Conservation (phyloP, 805 yeast genomes). For the Metschnikowia rubicola region DNA sequence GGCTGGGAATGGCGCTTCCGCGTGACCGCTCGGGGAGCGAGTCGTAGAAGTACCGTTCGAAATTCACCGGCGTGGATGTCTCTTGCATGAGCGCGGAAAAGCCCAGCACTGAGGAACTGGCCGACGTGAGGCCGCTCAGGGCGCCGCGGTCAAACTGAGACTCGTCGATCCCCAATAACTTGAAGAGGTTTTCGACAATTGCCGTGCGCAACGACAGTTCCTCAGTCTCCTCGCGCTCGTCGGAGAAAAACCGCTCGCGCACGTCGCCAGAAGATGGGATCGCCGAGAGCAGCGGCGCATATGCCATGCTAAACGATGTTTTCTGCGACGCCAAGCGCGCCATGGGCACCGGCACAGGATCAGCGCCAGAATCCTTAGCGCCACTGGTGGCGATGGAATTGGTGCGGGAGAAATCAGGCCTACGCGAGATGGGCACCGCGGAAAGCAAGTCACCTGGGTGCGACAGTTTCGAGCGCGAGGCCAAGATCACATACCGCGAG, state of each 20-base stretch:
- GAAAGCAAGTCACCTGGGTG: constrained; percentile 87
- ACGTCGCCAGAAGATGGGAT: constrained; percentile 3
- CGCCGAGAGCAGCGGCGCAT: not conserved
- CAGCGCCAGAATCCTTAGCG: not conserved
- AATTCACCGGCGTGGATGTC: constrained; percentile 5
- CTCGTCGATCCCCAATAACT: constrained; percentile 57
- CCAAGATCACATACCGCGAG: constrained; percentile 43
- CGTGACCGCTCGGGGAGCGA: constrained; percentile 17
- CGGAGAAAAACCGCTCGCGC: constrained; percentile 40
- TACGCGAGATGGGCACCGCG: constrained; percentile 66
- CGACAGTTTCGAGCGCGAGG: constrained; percentile 48
- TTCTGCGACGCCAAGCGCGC: constrained; percentile 2
- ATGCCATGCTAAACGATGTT: constrained; percentile 1
- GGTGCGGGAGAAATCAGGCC: constrained; percentile 26
- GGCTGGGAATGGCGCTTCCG: constrained; percentile 3
- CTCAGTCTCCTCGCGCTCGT: constrained; percentile 64
- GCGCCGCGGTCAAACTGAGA: constrained; percentile 19
- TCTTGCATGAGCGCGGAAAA: constrained; percentile 22
- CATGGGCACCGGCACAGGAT: not conserved
- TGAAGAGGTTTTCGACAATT: constrained; percentile 67
- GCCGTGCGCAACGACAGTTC: constrained; percentile 63
- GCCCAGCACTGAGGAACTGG: constrained; percentile 31
- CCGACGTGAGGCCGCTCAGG: constrained; percentile 19
- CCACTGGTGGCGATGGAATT: not conserved
- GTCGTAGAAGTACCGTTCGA: constrained; percentile 19